Conservation (phyloP, 257 asterid species). For the Solanum gandarillasii region DNA sequence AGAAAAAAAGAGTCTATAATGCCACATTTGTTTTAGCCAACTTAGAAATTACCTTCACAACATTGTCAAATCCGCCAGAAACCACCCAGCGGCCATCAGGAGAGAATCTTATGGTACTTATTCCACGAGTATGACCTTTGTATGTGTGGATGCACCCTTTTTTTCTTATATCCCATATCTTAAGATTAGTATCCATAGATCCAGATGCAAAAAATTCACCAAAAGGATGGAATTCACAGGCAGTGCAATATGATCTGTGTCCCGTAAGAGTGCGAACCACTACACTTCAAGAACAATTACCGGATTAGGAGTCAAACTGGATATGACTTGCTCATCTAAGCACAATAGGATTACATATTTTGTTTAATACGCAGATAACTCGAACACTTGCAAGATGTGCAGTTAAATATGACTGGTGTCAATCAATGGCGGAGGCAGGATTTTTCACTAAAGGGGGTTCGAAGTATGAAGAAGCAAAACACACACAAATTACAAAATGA, state of each 20-base stretch:
- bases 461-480: not conserved
- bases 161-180: slow-evolving; percentile 98
- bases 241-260: slow-evolving; percentile 97
- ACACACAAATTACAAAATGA: not conserved
- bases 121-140: slow-evolving; percentile 96
- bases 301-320: slow-evolving; percentile 19
- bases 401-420: not conserved
- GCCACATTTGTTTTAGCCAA: not conserved
- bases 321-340: not conserved
- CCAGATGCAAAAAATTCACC: slow-evolving; percentile 99
- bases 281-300: slow-evolving; percentile 45
- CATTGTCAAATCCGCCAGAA: slow-evolving; percentile 96
- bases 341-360: not conserved
- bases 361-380: not conserved
- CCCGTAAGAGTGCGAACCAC: slow-evolving; percentile 98
- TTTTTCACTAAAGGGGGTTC: not conserved
- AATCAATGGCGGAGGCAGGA: not conserved
- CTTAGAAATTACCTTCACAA: slow-evolving; percentile 59
- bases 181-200: slow-evolving; percentile 95
- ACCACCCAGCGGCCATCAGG: slow-evolving; percentile 99
- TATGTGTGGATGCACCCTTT: slow-evolving; percentile 96
- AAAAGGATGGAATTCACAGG: slow-evolving; percentile 93
- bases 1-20: not conserved
- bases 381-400: not conserved
- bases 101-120: slow-evolving; percentile 78